Base-by-base conservation (phyloP, 2,329 filamentous ascomycete species). In the Fusarium torreyae region DNA sequence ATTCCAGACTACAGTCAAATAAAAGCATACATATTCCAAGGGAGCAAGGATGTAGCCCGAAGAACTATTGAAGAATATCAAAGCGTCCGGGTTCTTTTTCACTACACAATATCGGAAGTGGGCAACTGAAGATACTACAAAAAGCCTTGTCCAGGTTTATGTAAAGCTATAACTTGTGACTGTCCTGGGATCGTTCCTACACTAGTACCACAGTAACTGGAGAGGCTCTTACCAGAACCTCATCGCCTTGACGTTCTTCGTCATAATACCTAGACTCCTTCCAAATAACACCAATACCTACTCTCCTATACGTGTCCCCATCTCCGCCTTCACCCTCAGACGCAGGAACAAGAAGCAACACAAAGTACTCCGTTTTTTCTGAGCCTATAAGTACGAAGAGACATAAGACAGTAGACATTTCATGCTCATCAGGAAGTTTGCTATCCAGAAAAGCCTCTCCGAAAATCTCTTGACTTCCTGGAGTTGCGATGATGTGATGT, bases 391-490 rank as follows among this genome's bases (percentile, higher is more conserved):
- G 7, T 2, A 52, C 8, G 6, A 60, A 61, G 9, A 60, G 38
- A 18, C 58, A 61, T 1, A 7, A 20, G 2, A 60, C 15, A 2
- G n/a, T 49, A 1, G 14, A 7, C 17, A 18, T 14, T 2, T 52
- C 5, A 2, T 11, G 4, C 0, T 4, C 24, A 2, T 43, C 55
- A 10, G 38, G 2, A 4, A 60, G n/a, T 6, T 5, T 22, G 0
- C 6, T 60, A 1, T 61, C 55, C 18, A 61, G 5, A 14, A 60
- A 60, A 1, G 55, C 58, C 8, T 61, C 58, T 1, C 58, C 58
- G 5, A 52, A 38, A 14, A 61, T 13, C 0, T 61, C 55, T 10
- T 11, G 14, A 13, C 58, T 44, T 2, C 18, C 26, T 7, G 31
- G 8, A 2, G 22, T 22, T 13, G 55, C 44, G 6, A 61, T 11